Evolutionary conservation across 768 basidiomycete genomes (phyloP), one percentile per base, ranked within the genome.

Genomic region (Sarcomyxa edulis): DNA sequence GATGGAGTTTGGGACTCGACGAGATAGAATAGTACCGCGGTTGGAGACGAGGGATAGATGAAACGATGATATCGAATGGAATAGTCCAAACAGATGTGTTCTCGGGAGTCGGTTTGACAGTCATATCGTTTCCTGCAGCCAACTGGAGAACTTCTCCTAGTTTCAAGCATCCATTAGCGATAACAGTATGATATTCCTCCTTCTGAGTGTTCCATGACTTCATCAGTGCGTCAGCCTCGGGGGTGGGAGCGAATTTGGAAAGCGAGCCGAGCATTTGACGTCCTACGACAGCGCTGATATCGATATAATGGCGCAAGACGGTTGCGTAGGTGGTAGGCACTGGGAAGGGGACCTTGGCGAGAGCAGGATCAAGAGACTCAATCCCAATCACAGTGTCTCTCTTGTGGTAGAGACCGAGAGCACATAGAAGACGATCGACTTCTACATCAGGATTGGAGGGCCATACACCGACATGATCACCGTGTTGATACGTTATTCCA

Each of bases 1-100:
- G 78, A 59, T 91, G 58, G 7, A 97, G 67, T 60, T 98, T 98
- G 29, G 96, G 93, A 46, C 89, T 92, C 14, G 94, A 97, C 7
- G 96, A 97, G 60, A 99, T 98, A 23, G 96, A 99, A 63, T 95
- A 99, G 68, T 88, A 99, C 40, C 96, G 85, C 23, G 96, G 93
- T 58, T 98, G 95, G 14, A 99, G 76, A 47, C 96, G 91, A 26
- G 91, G 80, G 43, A 95, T 83, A 35, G 86, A 82, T 6, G 94
- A 97, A 38, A 99, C 82, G 48, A 99, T 83, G 58, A 94, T 85
- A 58, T 99, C 96, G 60, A 99, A 96, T 34, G 96, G 95, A 49
- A 98, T 95, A 7, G 72, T 49, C 96, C 95, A 98, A 15, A 73
- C 53, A 0, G 89, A 85, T 38, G 87, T 89, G 57, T 87, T 90